A percentile compares a stretch with the other conserved stretches of the same genome.
phyloP scores from a whole-genome alignment of 768 basidiomycete species.

The Trametes maxima region DNA sequence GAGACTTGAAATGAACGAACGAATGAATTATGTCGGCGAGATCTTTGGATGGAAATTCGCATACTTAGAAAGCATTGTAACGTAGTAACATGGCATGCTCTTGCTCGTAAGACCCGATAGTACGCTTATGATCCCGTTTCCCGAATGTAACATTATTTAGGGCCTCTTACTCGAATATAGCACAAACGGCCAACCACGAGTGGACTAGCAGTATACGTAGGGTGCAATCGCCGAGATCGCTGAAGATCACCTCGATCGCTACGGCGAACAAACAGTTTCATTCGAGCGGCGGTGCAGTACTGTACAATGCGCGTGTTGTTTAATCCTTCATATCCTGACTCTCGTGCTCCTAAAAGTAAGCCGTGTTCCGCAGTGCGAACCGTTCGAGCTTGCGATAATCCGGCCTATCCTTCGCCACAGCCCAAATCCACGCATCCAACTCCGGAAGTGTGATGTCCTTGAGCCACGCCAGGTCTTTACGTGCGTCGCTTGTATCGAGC shows the following conservation, averaged over 20 bases:
- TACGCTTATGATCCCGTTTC: neutral
- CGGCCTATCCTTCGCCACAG: conserved; percentile 72
- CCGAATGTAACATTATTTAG: neutral
- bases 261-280: neutral
- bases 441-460: conserved; percentile 58
- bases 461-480: conserved; percentile 48
- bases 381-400: conserved; percentile 70
- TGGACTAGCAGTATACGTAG: too few relatives aligned
- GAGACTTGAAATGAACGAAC: neutral
- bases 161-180: neutral
- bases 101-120: conserved; percentile 1
- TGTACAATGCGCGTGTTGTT: neutral
- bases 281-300: neutral
- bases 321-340: neutral
- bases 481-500: conserved; percentile 31
- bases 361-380: conserved; percentile 66
- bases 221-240: too few relatives aligned
- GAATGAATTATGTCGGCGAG: neutral
- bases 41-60: neutral
- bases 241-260: too few relatives aligned
- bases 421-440: conserved; percentile 82
- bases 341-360: conserved; percentile 58
- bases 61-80: conserved; percentile 16
- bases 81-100: conserved; percentile 11
- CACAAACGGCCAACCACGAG: too few relatives aligned